phyloP scores from a whole-genome alignment of 73 alveolate genomes.

The Stentor roeselii region DNA sequence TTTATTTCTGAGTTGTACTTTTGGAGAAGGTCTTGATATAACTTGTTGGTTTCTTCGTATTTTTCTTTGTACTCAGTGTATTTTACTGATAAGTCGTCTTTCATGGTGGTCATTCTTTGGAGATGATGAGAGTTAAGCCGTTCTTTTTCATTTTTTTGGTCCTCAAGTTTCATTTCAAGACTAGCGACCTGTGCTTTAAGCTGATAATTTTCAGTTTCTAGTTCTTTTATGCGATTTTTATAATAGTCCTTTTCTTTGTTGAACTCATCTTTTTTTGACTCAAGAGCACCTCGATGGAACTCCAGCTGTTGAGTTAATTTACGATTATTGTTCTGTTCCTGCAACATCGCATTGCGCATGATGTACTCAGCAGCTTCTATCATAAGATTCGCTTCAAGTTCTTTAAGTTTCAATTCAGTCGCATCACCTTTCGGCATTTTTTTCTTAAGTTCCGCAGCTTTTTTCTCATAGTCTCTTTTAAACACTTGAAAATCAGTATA shows the following conservation, averaged over 20 bases:
- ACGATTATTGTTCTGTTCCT: not conserved
- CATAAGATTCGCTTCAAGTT: not conserved
- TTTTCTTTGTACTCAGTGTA: not conserved
- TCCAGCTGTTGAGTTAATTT: slow-evolving; percentile 3
- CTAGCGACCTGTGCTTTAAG: not conserved
- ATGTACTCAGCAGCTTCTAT: slow-evolving; percentile 29
- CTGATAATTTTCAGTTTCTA: slow-evolving; percentile 21
- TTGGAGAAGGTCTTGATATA: not conserved
- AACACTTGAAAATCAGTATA: slow-evolving; percentile 21
- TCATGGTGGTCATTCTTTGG: not conserved
- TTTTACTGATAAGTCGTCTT: not conserved
- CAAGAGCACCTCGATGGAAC: not conserved
- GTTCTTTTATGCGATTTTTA: not conserved
- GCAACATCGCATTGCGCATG: not conserved
- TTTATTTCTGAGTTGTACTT: slow-evolving; percentile 7
- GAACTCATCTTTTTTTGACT: slow-evolving; percentile 18
- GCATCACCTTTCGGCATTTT: slow-evolving; percentile 10
- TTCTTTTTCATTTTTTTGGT: slow-evolving; percentile 14
- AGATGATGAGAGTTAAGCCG: not conserved
- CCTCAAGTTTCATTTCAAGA: slow-evolving; percentile 18
- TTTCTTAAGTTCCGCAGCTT: not conserved
- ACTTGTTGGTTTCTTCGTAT: not conserved
- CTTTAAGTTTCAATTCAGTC: not conserved
- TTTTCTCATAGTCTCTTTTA: slow-evolving; percentile 23
- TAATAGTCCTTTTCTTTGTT: slow-evolving; percentile 22